Evolutionary conservation across 805 yeast species (phyloP).

Genomic region (Metschnikowia picachoensis): DNA sequence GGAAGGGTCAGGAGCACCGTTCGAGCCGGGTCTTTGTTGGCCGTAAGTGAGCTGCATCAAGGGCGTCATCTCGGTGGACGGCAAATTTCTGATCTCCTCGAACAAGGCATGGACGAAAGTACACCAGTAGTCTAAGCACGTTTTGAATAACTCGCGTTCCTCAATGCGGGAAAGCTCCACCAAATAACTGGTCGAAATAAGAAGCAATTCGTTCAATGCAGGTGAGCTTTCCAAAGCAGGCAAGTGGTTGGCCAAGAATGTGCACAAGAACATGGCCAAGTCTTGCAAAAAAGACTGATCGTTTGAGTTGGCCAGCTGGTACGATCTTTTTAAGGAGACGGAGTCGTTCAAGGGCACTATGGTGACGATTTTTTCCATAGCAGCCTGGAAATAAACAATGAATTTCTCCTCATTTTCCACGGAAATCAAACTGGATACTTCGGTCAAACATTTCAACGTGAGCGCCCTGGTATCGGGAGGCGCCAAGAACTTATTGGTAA

Average conservation of each 20-base stretch:
- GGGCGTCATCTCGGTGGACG: slow-evolving; percentile 68
- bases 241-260: slow-evolving; percentile 76
- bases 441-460: slow-evolving; percentile 89
- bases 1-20: slow-evolving; percentile 84
- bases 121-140: slow-evolving; percentile 93
- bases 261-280: slow-evolving; percentile 86
- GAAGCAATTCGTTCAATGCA: slow-evolving; percentile 51
- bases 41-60: slow-evolving; percentile 61
- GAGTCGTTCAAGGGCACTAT: slow-evolving; percentile 60
- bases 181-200: slow-evolving; percentile 75
- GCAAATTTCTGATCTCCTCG: slow-evolving; percentile 79
- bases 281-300: slow-evolving; percentile 96
- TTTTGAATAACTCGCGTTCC: slow-evolving; percentile 93
- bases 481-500: slow-evolving; percentile 71
- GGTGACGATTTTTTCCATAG: slow-evolving; percentile 65
- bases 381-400: slow-evolving; percentile 61
- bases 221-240: slow-evolving; percentile 54
- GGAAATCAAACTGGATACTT: slow-evolving; percentile 68
- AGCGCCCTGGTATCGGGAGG: slow-evolving; percentile 79
- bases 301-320: slow-evolving; percentile 67
- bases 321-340: slow-evolving; percentile 67
- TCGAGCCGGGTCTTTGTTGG: slow-evolving; percentile 45
- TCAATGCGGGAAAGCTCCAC: slow-evolving; percentile 84
- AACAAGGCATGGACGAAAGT: slow-evolving; percentile 78
- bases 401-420: slow-evolving; percentile 54